Percentiles rank a stretch among this genome's conserved stretches.
These are phyloP conservation scores for Nothophaeocryptopus gaeumannii DNA, from an alignment of 2,329 filamentous ascomycete species.

Conservation along the genomic window DNA sequence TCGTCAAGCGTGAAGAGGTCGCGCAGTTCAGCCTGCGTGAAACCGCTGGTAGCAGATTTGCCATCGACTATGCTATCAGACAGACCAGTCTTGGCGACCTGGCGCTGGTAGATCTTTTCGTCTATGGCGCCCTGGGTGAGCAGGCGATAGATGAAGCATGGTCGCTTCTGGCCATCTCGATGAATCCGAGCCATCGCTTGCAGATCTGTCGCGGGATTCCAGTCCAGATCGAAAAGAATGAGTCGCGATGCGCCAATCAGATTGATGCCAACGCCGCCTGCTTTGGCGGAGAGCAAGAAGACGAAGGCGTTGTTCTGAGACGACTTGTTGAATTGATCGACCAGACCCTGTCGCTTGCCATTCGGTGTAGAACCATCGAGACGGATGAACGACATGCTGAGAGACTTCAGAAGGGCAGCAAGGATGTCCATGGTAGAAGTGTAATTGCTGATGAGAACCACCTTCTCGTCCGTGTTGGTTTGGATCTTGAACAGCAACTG, in stretches of 20 bases:
- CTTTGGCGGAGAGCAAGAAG: conserved; percentile 70
- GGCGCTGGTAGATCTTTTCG: conserved; percentile 72
- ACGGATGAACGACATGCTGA: conserved; percentile 62
- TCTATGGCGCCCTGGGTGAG: conserved; percentile 67
- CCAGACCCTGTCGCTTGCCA: conserved; percentile 63
- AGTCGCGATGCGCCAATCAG: conserved; percentile 68
- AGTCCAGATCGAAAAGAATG: conserved; percentile 70
- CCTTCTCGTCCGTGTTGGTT: conserved; percentile 63
- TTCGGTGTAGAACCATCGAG: conserved; percentile 66
- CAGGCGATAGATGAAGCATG: conserved; percentile 67
- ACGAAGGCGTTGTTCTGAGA: conserved; percentile 59
- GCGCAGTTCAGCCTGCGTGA: conserved; percentile 63
- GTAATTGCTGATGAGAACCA: conserved; percentile 74
- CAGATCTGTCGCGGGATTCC: conserved; percentile 71
- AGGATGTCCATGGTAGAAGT: conserved; percentile 69
- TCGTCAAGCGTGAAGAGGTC: conserved; percentile 67
- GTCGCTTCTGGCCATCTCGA: conserved; percentile 66
- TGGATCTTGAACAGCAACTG: conserved; percentile 61
- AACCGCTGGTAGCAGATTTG: conserved; percentile 59
- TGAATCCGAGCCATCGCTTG: conserved; percentile 75
- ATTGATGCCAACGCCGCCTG: conserved; percentile 68
- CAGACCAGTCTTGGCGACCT: conserved; percentile 67
- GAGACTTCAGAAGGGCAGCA: conserved; percentile 57
- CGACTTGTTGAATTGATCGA: conserved; percentile 67
- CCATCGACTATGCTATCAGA: conserved; percentile 70